Base-by-base conservation (phyloP, 2,329 filamentous ascomycete species). In the Apiospora sp. region DNA sequence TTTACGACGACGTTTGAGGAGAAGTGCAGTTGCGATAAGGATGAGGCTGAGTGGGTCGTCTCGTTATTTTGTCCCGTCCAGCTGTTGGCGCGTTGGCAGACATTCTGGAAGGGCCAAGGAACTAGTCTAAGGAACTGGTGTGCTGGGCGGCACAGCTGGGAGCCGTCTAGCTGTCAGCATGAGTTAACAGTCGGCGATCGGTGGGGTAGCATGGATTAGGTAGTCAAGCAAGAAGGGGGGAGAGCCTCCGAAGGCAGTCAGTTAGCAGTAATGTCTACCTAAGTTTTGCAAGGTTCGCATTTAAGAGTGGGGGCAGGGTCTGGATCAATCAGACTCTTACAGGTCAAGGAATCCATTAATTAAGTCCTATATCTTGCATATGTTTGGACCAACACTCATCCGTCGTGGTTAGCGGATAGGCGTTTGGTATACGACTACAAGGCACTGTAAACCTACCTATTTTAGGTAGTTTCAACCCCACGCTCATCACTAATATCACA, bases 1-100 rank as follows among this genome's bases (percentile, higher is more conserved):
- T 34, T 4, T 41, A 37, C 10, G 16, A 19, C 22, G 34, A 19
- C 58, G 58, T 41, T 5, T 10, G 14, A 64, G 37, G 37, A 41
- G 54, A n/a, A 61, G 19, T 37, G 58, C 58, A 41, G 58, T 64
- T 41, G 12, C n/a, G 58, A 64, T 64, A 64, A 64, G 58, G 34
- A 64, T 41, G 58, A 41, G 34, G 58, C 58, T 24, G 58, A 64
- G 58, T 41, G 58, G 58, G 34, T 41, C 58, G 58, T 64, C 58
- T 64, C 34, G 58, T 13, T 34, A 10, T 64, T n/a, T 41, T 19
- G 14, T n/a, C 58, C 10, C n/a, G 34, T 7, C 34, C 34, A 14
- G 12, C 13, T 37, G 30, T 49, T 49, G 22, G 48, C 48, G 22
- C 4, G 6, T 22, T 27, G n/a, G n/a, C 14, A 4, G 58, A 64